Conservation (phyloP, 1,284 basidiomycete species). For the Mrakiaceae sp. region DNA sequence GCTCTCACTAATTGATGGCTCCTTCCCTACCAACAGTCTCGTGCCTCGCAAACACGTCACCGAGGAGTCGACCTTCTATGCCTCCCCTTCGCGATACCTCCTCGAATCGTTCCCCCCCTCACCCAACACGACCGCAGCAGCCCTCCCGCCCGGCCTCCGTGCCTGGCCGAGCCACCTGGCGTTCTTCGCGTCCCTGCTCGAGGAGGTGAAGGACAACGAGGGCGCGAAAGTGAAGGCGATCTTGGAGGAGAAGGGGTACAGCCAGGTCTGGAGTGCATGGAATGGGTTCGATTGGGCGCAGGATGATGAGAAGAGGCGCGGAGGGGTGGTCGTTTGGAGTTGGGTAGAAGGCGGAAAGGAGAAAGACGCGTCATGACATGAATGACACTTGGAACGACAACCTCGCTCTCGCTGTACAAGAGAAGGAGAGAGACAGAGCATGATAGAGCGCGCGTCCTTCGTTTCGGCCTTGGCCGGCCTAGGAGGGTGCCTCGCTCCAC, state of each 20-base stretch:
- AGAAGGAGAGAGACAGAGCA: no score
- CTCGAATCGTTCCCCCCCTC: slow-evolving; percentile 51
- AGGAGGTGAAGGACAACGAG: slow-evolving; percentile 32
- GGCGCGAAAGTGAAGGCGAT: slow-evolving; percentile 36
- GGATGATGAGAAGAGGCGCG: slow-evolving; percentile 63
- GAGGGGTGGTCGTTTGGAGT: slow-evolving; percentile 44
- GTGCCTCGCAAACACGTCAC: slow-evolving; percentile 35
- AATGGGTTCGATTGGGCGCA: slow-evolving; percentile 56
- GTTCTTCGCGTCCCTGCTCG: slow-evolving; percentile 62
- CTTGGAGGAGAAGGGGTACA: slow-evolving; percentile 52
- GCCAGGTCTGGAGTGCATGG: slow-evolving; percentile 46
- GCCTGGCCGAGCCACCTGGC: slow-evolving; percentile 71
- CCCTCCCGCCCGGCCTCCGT: slow-evolving; percentile 49
- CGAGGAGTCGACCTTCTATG: slow-evolving; percentile 75
- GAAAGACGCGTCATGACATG: background rate
- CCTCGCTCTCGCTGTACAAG: no score
- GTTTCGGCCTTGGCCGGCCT: no score
- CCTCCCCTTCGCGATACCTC: slow-evolving; percentile 58
- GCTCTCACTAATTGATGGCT: no score
- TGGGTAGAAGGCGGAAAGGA: background rate
- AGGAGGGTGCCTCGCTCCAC: no score
- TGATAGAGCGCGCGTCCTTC: no score
- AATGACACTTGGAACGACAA: no score
- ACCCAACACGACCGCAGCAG: slow-evolving; percentile 49
- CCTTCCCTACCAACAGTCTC: no score